Evolutionary conservation across 768 basidiomycete species (phyloP).

Genomic region (Stropharia rugosoannulata): DNA sequence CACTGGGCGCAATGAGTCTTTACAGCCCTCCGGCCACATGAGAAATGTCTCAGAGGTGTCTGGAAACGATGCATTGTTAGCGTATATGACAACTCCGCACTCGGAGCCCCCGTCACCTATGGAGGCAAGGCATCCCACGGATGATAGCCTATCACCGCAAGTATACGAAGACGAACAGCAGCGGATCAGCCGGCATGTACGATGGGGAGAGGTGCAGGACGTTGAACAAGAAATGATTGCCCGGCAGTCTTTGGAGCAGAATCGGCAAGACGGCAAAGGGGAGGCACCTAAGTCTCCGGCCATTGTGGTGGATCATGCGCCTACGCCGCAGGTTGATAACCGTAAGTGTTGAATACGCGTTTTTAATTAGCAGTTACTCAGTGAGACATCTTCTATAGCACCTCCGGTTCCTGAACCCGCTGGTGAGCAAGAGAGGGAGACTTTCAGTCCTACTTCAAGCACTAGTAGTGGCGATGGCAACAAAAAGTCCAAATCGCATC

Average conservation of each 20-base stretch:
- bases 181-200: conserved; percentile 34
- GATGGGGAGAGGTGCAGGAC: conserved; percentile 42
- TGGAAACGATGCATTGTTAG: conserved; percentile 33
- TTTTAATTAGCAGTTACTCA: background rate
- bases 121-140: background rate
- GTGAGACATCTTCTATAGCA: background rate
- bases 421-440: background rate
- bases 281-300: background rate
- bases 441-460: background rate
- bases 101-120: conserved; percentile 6
- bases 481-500: conserved; percentile 1
- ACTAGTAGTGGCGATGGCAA: background rate
- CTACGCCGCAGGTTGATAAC: background rate
- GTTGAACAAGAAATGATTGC: conserved; percentile 35
- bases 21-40: conserved; percentile 8
- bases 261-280: conserved; percentile 1
- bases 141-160: background rate
- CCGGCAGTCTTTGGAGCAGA: conserved; percentile 19
- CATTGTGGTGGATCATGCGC: background rate
- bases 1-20: conserved; percentile 6
- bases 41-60: conserved; percentile 14
- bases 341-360: background rate
- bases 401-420: background rate
- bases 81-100: conserved; percentile 33
- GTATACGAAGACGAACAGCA: conserved; percentile 19